These are phyloP conservation scores for Umbelopsis vinacea DNA, from an alignment of 192 early-diverging fungal genomes.

Conservation along the genomic window DNA sequence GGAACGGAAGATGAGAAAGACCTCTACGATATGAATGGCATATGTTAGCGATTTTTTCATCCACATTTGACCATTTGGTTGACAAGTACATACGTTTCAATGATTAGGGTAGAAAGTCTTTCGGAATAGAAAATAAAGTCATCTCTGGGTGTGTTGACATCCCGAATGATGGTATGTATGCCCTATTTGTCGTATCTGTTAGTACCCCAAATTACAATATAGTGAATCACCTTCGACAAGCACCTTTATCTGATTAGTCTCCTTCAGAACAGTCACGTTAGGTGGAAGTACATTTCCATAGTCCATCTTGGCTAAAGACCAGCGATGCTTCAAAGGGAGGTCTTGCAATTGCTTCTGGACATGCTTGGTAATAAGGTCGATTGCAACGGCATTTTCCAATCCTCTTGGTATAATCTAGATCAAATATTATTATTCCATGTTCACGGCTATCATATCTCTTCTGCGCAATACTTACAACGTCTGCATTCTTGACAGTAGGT, in stretches of 20 bases:
- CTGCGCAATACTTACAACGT: conserved; percentile 60
- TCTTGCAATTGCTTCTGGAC: conserved; percentile 84
- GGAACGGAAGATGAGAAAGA: conserved; percentile 22
- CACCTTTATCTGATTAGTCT: conserved; percentile 61
- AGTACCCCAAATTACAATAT: not conserved
- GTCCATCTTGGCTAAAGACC: conserved; percentile 53
- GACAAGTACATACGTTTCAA: conserved; percentile 69
- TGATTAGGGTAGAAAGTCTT: conserved; percentile 81
- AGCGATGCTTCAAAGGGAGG: conserved; percentile 59
- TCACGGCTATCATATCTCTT: not conserved
- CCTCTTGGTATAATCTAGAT: conserved; percentile 86
- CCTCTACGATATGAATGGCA: conserved; percentile 21
- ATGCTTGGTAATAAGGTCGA: conserved; percentile 91
- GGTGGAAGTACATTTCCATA: conserved; percentile 40
- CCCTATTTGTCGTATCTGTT: conserved; percentile 41
- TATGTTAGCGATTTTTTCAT: not conserved
- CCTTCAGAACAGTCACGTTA: conserved; percentile 52
- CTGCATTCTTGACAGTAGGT: conserved; percentile 92
- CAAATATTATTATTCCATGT: conserved; percentile 4
- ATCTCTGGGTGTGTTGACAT: conserved; percentile 67
- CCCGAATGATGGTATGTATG: conserved; percentile 84
- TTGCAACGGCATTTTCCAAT: conserved; percentile 87
- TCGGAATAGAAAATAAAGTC: conserved; percentile 95
- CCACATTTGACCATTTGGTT: not conserved
- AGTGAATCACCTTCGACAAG: not conserved